Percentiles rank a stretch among this genome's conserved stretches.
Conservation (phyloP, 2,329 filamentous ascomycete genomes). For the Sordariomycetes sp. region DNA sequence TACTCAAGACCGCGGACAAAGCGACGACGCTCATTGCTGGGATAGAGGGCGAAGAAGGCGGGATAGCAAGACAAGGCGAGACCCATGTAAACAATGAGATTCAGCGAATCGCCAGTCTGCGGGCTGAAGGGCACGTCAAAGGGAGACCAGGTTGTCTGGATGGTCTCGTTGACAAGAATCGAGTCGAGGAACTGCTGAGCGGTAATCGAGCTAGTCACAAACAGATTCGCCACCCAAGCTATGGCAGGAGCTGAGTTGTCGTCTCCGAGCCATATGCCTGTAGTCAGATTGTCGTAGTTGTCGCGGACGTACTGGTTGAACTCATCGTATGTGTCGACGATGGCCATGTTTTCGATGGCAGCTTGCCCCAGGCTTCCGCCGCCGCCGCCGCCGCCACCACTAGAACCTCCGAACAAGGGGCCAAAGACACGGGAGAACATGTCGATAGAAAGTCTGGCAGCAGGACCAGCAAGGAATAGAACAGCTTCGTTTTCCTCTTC, state of each 20-base stretch:
- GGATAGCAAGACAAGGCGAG: conserved; percentile 72
- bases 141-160: conserved; percentile 61
- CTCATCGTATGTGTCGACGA: conserved; percentile 54
- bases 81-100: conserved; percentile 74
- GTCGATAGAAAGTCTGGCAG: conserved; percentile 23
- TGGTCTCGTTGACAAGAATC: conserved; percentile 57
- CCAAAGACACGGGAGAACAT: conserved; percentile 23
- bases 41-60: conserved; percentile 82
- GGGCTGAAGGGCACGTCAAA: conserved; percentile 70
- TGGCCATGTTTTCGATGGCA: conserved; percentile 25
- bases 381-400: conserved; percentile 10
- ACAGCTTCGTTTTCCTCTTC: conserved; percentile 16
- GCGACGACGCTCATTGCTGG: conserved; percentile 70
- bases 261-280: conserved; percentile 69
- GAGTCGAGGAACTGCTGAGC: conserved; percentile 58
- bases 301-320: conserved; percentile 58
- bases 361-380: not conserved
- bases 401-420: conserved; percentile 26
- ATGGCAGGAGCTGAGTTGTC: conserved; percentile 51
- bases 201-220: conserved; percentile 48
- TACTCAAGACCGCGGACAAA: conserved; percentile 82
- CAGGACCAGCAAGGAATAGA: conserved; percentile 23
- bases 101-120: conserved; percentile 61
- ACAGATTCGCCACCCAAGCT: conserved; percentile 59
- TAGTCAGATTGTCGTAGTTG: conserved; percentile 59